A percentile compares a stretch with the other conserved stretches of the same genome.
Conservation (phyloP, 805 yeast species). For the Millerozyma miso region DNA sequence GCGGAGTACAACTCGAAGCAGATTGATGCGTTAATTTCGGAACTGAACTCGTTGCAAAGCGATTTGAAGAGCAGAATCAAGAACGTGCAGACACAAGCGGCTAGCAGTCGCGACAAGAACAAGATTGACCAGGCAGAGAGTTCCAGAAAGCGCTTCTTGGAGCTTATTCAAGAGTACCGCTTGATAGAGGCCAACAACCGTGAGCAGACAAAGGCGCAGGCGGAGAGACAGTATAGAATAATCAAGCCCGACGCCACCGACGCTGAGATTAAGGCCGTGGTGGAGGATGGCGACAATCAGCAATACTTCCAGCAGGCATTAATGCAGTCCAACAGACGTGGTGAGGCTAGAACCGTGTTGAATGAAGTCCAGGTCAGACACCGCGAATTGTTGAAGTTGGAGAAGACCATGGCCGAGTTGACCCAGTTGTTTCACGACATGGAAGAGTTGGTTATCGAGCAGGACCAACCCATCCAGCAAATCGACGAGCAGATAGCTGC, state of each 20-base stretch:
- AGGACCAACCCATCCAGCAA: constrained; percentile 81
- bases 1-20: constrained; percentile 64
- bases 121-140: constrained; percentile 89
- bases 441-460: constrained; percentile 95
- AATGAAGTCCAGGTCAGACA: constrained; percentile 96
- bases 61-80: constrained; percentile 74
- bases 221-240: constrained; percentile 88
- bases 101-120: constrained; percentile 58
- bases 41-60: constrained; percentile 74
- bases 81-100: constrained; percentile 65
- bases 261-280: constrained; percentile 78
- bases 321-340: constrained; percentile 79
- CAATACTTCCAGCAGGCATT: constrained; percentile 94
- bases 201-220: constrained; percentile 79
- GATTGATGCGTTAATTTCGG: constrained; percentile 71
- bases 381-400: constrained; percentile 89
- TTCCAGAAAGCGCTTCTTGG: constrained; percentile 78
- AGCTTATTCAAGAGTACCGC: constrained; percentile 81
- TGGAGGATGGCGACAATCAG: constrained; percentile 78
- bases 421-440: constrained; percentile 92
- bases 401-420: constrained; percentile 91
- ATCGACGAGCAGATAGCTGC: constrained; percentile 74
- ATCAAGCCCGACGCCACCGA: constrained; percentile 84
- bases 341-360: constrained; percentile 92
- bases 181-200: constrained; percentile 82